Evolutionary conservation across 768 basidiomycete genomes (phyloP).

Genomic region (Boletus pseudopeckii): DNA sequence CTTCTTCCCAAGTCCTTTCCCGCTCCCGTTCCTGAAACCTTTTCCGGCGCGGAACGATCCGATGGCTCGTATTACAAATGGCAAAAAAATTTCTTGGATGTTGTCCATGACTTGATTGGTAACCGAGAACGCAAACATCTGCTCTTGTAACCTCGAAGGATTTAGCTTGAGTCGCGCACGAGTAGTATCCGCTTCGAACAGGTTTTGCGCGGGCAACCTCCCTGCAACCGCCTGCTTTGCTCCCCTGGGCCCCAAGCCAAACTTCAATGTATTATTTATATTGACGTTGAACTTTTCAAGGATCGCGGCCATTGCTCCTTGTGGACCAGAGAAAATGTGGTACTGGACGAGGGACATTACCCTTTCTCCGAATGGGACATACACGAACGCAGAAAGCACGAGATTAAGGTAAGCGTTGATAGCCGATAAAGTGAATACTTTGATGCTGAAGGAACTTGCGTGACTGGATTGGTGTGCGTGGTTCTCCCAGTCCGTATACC

Average conservation of each 20-base stretch:
- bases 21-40: conserved; percentile 25
- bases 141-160: conserved; percentile 71
- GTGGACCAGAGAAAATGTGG: conserved; percentile 25
- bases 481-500: conserved; percentile 88
- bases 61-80: conserved; percentile 66
- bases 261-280: conserved; percentile 27
- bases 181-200: conserved; percentile 52
- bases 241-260: conserved; percentile 24
- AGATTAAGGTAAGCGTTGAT: conserved; percentile 91
- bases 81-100: conserved; percentile 76
- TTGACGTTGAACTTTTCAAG: conserved; percentile 24
- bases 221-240: conserved; percentile 8
- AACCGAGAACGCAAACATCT: conserved; percentile 92
- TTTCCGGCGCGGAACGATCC: conserved; percentile 47
- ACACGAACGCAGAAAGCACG: conserved; percentile 91
- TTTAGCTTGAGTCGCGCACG: conserved; percentile 59
- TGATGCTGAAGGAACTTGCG: conserved; percentile 78
- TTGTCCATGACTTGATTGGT: conserved; percentile 83
- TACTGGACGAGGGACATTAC: conserved; percentile 60
- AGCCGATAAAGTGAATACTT: conserved; percentile 84
- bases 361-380: conserved; percentile 88
- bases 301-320: conserved; percentile 6
- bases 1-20: conserved; percentile 38
- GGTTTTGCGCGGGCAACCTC: conserved; percentile 15
- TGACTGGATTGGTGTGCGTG: conserved; percentile 78